Conservation (phyloP, 1,139 yeast genomes). For the Taphrina flavorubra region DNA sequence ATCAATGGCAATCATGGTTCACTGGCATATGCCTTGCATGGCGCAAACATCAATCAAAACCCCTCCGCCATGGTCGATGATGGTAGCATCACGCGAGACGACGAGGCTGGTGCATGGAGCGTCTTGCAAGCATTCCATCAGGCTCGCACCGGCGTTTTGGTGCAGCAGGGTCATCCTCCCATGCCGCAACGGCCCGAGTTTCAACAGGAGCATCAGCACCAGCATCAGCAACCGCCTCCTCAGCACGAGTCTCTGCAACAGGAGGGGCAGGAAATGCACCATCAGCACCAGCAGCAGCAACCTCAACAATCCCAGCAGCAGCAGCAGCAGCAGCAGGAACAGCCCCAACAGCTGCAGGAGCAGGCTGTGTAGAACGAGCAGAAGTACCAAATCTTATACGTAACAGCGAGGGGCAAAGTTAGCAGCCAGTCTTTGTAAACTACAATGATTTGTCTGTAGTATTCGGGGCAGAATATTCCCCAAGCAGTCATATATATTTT, state of each 20-base stretch:
- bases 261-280: not conserved
- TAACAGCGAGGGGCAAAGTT: not conserved
- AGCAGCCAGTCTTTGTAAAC: not conserved
- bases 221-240: slow-evolving; percentile 11
- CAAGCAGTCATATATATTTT: too few species aligned
- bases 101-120: slow-evolving; percentile 35
- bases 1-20: slow-evolving; percentile 26
- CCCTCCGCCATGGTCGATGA: slow-evolving; percentile 11
- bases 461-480: too few species aligned
- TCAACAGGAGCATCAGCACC: slow-evolving; percentile 1
- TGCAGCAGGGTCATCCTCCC: slow-evolving; percentile 23
- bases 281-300: not conserved
- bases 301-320: not conserved
- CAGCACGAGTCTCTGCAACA: slow-evolving; percentile 3
- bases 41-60: slow-evolving; percentile 12
- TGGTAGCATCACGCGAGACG: slow-evolving; percentile 28
- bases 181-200: slow-evolving; percentile 15
- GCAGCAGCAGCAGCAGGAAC: not conserved
- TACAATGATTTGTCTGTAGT: not conserved
- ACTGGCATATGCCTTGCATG: slow-evolving; percentile 24
- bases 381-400: not conserved
- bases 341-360: not conserved
- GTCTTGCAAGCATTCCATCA: slow-evolving; percentile 30
- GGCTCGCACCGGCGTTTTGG: slow-evolving; percentile 23
- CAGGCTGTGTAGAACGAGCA: not conserved